phyloP scores from a whole-genome alignment of 1,139 yeast genomes.

The Zygosaccharomyces sapae region DNA sequence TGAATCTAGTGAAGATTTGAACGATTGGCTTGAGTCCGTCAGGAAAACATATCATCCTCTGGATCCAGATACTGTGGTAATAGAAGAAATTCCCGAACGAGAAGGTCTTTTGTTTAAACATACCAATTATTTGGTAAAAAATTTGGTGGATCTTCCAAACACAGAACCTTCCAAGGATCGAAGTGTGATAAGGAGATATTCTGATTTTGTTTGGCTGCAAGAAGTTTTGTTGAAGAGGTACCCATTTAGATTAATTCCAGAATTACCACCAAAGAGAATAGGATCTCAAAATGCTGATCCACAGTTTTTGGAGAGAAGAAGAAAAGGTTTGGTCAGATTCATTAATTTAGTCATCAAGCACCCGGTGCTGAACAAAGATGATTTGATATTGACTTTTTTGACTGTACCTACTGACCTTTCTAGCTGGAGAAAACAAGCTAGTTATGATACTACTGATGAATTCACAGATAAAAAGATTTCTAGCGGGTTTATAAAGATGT shows the following conservation, averaged over 20 bases:
- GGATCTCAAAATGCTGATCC: slow-evolving; percentile 71
- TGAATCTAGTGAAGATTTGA: slow-evolving; percentile 18
- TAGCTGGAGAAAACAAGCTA: slow-evolving; percentile 78
- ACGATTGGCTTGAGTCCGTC: slow-evolving; percentile 28
- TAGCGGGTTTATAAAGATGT: slow-evolving; percentile 39
- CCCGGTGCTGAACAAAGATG: slow-evolving; percentile 71
- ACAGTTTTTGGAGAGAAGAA: slow-evolving; percentile 73
- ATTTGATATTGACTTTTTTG: slow-evolving; percentile 70
- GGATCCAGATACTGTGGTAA: slow-evolving; percentile 51
- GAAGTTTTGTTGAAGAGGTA: slow-evolving; percentile 72
- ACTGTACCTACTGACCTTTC: slow-evolving; percentile 80
- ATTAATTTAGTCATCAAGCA: slow-evolving; percentile 77
- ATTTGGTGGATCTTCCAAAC: slow-evolving; percentile 43
- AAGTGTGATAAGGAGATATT: slow-evolving; percentile 76
- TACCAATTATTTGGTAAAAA: slow-evolving; percentile 71
- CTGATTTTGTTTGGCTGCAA: slow-evolving; percentile 86
- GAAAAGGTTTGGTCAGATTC: slow-evolving; percentile 76
- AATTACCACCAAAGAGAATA: slow-evolving; percentile 77
- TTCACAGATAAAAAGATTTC: slow-evolving; percentile 62
- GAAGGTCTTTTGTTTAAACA: slow-evolving; percentile 90
- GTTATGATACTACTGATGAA: slow-evolving; percentile 69
- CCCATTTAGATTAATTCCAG: slow-evolving; percentile 85
- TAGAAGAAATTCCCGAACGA: slow-evolving; percentile 78
- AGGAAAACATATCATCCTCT: slow-evolving; percentile 50
- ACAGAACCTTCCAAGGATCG: slow-evolving; percentile 42